phyloP scores from a whole-genome alignment of 2,329 filamentous ascomycete genomes.

The Drechslerella dactyloides region DNA sequence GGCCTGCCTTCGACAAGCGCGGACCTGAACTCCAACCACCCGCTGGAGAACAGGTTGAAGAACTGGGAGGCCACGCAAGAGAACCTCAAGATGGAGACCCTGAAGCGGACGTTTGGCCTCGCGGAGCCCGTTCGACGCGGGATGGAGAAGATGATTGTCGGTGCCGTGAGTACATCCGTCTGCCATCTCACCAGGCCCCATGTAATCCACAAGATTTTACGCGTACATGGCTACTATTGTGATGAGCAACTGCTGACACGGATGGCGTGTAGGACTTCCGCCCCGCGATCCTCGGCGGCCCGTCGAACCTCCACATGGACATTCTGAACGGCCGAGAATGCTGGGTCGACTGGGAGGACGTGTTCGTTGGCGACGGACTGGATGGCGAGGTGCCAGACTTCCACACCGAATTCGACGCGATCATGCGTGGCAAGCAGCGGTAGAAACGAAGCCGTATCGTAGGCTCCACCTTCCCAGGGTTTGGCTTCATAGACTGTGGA shows the following conservation, averaged over 20 bases:
- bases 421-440: conserved; percentile 76
- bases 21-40: conserved; percentile 74
- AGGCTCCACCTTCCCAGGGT: neutral
- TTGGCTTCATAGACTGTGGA: neutral
- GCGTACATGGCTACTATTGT: neutral
- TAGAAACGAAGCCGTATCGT: conserved; percentile 51
- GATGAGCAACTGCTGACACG: conserved; percentile 34
- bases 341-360: conserved; percentile 88
- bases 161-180: conserved; percentile 49
- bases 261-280: conserved; percentile 76
- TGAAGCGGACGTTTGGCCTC: conserved; percentile 87
- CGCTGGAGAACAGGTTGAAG: conserved; percentile 86
- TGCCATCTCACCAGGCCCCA: neutral
- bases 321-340: conserved; percentile 80
- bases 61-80: conserved; percentile 92
- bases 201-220: too few relatives aligned
- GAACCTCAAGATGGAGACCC: conserved; percentile 80
- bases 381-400: conserved; percentile 73
- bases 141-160: conserved; percentile 91
- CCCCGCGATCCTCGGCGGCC: conserved; percentile 62
- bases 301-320: conserved; percentile 80
- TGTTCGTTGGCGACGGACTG: conserved; percentile 79
- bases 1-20: conserved; percentile 68
- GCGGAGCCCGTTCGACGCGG: conserved; percentile 88
- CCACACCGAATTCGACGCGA: conserved; percentile 89